A percentile compares a stretch with the other conserved stretches of the same genome.
Conservation (phyloP, 768 basidiomycete genomes). For the Phylloporus arenicola region DNA sequence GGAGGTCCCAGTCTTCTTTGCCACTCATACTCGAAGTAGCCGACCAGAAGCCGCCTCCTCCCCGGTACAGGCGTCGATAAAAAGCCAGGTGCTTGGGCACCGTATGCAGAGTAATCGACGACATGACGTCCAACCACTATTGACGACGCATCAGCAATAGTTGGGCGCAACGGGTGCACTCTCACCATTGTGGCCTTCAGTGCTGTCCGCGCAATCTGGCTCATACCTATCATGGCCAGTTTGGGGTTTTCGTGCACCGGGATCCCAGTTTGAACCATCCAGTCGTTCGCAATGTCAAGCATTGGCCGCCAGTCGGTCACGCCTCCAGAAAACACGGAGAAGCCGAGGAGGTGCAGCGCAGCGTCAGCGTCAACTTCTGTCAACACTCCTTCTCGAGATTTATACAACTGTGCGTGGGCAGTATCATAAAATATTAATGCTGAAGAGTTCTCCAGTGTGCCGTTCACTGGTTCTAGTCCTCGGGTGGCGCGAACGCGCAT, state of each 20-base stretch:
- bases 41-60: conserved; percentile 43
- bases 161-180: conserved; percentile 9
- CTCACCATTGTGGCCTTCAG: conserved; percentile 72
- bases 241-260: conserved; percentile 61
- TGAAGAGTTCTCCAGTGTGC: conserved; percentile 50
- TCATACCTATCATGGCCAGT: conserved; percentile 51
- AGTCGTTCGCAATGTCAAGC: conserved; percentile 68
- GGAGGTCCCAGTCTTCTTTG: conserved; percentile 41
- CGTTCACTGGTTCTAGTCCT: conserved; percentile 52
- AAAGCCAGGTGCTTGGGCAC: conserved; percentile 62
- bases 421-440: conserved; percentile 64
- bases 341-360: conserved; percentile 70
- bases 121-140: conserved; percentile 77
- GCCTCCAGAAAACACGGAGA: conserved; percentile 66
- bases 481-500: conserved; percentile 56
- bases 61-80: conserved; percentile 61
- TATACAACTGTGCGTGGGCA: conserved; percentile 59
- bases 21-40: conserved; percentile 24
- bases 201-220: conserved; percentile 47
- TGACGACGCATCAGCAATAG: conserved; percentile 14
- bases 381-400: conserved; percentile 49
- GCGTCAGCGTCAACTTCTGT: conserved; percentile 70
- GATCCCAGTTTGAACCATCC: conserved; percentile 66
- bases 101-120: conserved; percentile 54
- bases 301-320: conserved; percentile 64